Evolutionary conservation across 2,329 filamentous ascomycete species (phyloP), one percentile per base, ranked within the genome.

Genomic region (Thermoascus crustaceus): DNA sequence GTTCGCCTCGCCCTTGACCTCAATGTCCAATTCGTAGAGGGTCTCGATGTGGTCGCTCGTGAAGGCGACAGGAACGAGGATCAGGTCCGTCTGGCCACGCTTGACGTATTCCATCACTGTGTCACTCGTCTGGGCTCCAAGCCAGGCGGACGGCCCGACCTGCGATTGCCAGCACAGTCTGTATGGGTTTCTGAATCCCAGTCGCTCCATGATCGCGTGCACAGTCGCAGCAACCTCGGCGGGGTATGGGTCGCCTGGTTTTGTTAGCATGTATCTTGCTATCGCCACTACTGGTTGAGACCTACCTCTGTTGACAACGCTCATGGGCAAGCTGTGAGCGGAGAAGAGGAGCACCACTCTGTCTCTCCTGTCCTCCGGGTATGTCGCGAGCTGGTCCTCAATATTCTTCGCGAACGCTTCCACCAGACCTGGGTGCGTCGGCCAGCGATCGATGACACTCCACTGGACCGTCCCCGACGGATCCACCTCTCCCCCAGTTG

Each of bases 41-140:
- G 91, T 98, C 66, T 98, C 91, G 48, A 98, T 98, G 57, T 98
- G 91, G 53, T 98, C 91, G n/a, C 85, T 94, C 0, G 91, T 98
- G 58, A 98, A 98, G 4, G 91, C 91, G 46, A 98, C 93, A 0
- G 91, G 91, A 37, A 98, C 86, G 5, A 98, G 71, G 1, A 95
- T 72, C 36, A 98, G 71, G 55, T 98, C 87, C 37, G 81, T 94
- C 54, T 95, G 85, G 1, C 89, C 91, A 62, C 91, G 87, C 55
- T 83, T 78, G 46, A 96, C 79, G 56, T 95, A 93, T 41, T 86
- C 75, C 55, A 88, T 79, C 7, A 98, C 91, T 0, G 88, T 89
- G 46, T 82, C 78, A 41, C 81, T 80, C 0, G 91, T 98, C 61
- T 98, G 91, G 7, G 91, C 88, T 14, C 91, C 91, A 6, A 98